Conservation (phyloP, 805 yeast species). For the Sporopachydermia quercuum region DNA sequence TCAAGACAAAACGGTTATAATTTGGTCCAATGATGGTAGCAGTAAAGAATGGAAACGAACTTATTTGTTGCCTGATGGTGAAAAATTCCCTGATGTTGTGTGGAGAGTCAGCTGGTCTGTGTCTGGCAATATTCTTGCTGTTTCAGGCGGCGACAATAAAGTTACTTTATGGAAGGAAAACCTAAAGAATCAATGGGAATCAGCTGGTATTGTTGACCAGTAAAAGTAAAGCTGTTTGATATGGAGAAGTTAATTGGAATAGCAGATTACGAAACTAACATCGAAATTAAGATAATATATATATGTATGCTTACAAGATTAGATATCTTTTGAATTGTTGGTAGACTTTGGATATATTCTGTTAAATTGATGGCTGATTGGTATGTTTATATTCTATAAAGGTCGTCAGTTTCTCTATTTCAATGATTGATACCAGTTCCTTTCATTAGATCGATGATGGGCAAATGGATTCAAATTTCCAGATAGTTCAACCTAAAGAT, state of each 20-base stretch:
- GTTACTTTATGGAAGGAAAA: slow-evolving; percentile 95
- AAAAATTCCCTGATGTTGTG: slow-evolving; percentile 88
- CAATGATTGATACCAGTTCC: no score
- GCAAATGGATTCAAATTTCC: no score
- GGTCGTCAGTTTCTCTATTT: no score
- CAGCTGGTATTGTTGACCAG: slow-evolving; percentile 92
- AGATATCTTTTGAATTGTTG: slow-evolving; percentile 6
- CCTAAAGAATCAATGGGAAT: slow-evolving; percentile 86
- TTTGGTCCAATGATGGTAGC: slow-evolving; percentile 77
- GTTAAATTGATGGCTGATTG: no score
- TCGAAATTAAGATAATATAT: slow-evolving; percentile 2
- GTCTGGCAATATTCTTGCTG: slow-evolving; percentile 89
- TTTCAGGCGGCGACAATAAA: slow-evolving; percentile 91
- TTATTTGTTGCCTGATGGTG: slow-evolving; percentile 38
- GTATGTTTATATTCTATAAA: no score
- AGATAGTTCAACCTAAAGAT: no score
- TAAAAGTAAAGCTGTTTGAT: no score
- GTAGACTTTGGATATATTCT: no score
- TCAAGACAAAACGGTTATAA: slow-evolving; percentile 85
- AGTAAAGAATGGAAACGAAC: slow-evolving; percentile 71
- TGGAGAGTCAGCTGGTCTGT: slow-evolving; percentile 98
- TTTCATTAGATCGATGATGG: no score
- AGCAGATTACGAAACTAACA: slow-evolving; percentile 2
- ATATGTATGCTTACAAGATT: not conserved
- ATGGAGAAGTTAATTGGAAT: no score